These are phyloP conservation scores for Allantophomopsis lycopodina DNA, from an alignment of 2,329 filamentous ascomycete species.

Conservation along the genomic window DNA sequence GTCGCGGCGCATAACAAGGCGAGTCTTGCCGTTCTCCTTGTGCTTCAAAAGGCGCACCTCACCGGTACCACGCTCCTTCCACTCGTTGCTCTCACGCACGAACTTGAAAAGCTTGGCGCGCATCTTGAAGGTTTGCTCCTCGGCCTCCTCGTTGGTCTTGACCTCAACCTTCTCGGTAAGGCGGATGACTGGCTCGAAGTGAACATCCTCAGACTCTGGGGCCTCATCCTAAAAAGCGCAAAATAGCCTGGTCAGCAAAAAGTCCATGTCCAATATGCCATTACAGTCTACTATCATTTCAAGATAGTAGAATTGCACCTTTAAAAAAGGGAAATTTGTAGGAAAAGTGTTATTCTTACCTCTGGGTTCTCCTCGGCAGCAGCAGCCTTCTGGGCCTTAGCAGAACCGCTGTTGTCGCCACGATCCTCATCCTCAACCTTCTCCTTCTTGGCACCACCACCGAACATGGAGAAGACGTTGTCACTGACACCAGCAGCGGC, in stretches of 20 bases:
- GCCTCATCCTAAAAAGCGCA: conserved; percentile 43
- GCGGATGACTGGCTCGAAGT: conserved; percentile 94
- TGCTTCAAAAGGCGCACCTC: conserved; percentile 96
- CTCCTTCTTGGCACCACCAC: conserved; percentile 92
- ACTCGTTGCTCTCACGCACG: conserved; percentile 80
- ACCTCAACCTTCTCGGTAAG: conserved; percentile 93
- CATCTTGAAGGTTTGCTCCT: conserved; percentile 99
- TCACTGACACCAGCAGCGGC: conserved; percentile 29
- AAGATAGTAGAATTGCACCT: conserved; percentile 7
- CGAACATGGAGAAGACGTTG: conserved; percentile 95
- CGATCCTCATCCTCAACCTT: conserved; percentile 69
- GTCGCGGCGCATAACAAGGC: conserved; percentile 96
- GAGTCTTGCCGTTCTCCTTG: conserved; percentile 95
- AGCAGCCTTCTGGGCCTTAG: conserved; percentile 59
- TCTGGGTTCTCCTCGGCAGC: conserved; percentile 21
- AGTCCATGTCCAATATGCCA: background rate
- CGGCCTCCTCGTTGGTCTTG: conserved; percentile 96
- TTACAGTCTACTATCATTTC: background rate
- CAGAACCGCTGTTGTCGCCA: conserved; percentile 78
- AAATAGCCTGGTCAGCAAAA: conserved; percentile 6
- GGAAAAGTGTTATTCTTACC: conserved; percentile 7
- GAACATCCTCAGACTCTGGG: conserved; percentile 80
- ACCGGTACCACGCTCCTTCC: conserved; percentile 98
- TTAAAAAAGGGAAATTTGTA: background rate
- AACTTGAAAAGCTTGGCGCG: conserved; percentile 99